phyloP scores from a whole-genome alignment of 495 filamentous ascomycete species.

The Aspergillus wentii region DNA sequence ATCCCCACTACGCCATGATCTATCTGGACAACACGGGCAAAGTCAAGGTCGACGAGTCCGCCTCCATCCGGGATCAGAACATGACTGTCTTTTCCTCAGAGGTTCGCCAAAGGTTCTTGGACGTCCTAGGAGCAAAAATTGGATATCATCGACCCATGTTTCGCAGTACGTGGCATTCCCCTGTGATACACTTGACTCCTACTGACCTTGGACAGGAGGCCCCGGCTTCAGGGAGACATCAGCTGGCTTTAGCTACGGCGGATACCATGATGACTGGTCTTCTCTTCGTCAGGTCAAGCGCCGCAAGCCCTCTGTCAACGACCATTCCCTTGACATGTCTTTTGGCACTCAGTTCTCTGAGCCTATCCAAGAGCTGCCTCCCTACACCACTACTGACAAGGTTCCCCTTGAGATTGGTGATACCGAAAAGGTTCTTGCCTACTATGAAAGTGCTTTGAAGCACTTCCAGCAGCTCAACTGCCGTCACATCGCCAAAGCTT shows the following conservation, averaged over 20 bases:
- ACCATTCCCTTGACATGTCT: slow-evolving; percentile 9
- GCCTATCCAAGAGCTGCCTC: slow-evolving; percentile 21
- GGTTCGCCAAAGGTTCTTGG: slow-evolving; percentile 33
- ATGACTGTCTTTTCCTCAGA: slow-evolving; percentile 33
- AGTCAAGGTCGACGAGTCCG: slow-evolving; percentile 32
- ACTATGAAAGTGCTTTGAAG: slow-evolving; percentile 35
- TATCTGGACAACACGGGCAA: slow-evolving; percentile 37
- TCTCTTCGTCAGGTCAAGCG: slow-evolving; percentile 31
- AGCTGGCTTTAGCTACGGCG: slow-evolving; percentile 6
- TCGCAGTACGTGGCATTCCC: slow-evolving; percentile 19
- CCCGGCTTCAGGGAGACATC: slow-evolving; percentile 4
- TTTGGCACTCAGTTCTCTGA: slow-evolving; percentile 19
- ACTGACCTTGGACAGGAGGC: slow-evolving; percentile 4
- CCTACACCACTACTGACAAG: slow-evolving; percentile 27
- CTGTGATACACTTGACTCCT: slow-evolving; percentile 7
- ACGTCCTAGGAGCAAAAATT: slow-evolving; percentile 28
- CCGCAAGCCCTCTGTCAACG: slow-evolving; percentile 22
- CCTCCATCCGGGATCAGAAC: slow-evolving; percentile 29
- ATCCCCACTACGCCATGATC: slow-evolving; percentile 37
- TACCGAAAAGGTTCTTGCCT: slow-evolving; percentile 26
- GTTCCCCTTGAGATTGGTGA: slow-evolving; percentile 36
- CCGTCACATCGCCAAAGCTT: slow-evolving; percentile 62
- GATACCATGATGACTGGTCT: slow-evolving; percentile 8
- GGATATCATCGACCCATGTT: slow-evolving; percentile 24
- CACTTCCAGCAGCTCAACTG: slow-evolving; percentile 44